A percentile compares a stretch with the other conserved stretches of the same genome.
Conservation (phyloP, 805 yeast genomes). For the Nakazawaea ernobii region DNA sequence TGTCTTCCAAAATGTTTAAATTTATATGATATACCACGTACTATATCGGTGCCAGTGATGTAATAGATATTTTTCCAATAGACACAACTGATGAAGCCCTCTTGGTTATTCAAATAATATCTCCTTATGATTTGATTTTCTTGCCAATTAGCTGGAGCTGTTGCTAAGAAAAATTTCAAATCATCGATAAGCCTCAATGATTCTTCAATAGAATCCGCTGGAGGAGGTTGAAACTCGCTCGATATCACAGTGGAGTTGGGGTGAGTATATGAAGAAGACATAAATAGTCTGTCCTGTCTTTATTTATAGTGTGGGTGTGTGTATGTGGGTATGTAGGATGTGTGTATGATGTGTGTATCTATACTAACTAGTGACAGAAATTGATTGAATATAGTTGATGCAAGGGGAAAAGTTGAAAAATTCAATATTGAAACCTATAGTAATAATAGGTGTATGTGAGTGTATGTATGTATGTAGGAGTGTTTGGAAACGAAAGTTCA, state of each 20-base stretch:
- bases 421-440: too few relatives aligned
- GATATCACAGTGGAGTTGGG: not conserved
- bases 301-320: too few relatives aligned
- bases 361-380: too few relatives aligned
- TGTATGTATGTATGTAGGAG: too few relatives aligned
- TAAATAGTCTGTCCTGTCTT: not conserved
- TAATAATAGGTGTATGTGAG: too few relatives aligned
- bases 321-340: too few relatives aligned
- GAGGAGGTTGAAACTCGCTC: not conserved
- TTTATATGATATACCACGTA: slow-evolving; percentile 82
- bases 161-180: slow-evolving; percentile 77
- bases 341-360: too few relatives aligned
- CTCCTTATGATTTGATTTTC: slow-evolving; percentile 81
- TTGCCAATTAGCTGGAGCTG: slow-evolving; percentile 95
- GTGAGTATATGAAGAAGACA: not conserved
- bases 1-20: slow-evolving; percentile 87
- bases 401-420: too few relatives aligned
- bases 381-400: too few relatives aligned
- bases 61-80: slow-evolving; percentile 87
- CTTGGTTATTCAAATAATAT: slow-evolving; percentile 80
- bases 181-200: slow-evolving; percentile 64
- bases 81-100: slow-evolving; percentile 89
- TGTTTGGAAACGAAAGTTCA: too few relatives aligned
- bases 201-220: slow-evolving; percentile 31
- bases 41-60: slow-evolving; percentile 94